Evolutionary conservation across 2,329 filamentous ascomycete genomes (phyloP).

Genomic region (Orbilia blumenaviensis): DNA sequence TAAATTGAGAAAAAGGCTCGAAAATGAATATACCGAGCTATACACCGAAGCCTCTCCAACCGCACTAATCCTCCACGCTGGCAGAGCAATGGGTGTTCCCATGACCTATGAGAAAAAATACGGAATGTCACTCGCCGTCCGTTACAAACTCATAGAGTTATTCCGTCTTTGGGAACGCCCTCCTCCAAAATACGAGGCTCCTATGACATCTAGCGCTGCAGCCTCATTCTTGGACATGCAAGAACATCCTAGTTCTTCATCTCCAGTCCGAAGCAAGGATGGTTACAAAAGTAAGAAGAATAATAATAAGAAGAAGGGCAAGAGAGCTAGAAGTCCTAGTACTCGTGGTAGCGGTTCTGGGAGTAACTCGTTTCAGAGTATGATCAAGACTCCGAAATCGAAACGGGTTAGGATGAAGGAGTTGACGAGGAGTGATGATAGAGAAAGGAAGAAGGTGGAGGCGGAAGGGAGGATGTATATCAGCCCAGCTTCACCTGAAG

Average conservation of each 20-base stretch:
- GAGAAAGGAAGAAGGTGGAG: neutral
- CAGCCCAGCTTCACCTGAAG: neutral
- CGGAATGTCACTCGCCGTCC: neutral
- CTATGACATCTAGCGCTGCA: neutral
- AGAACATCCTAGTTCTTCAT: neutral
- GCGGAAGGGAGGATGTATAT: neutral
- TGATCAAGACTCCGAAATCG: neutral
- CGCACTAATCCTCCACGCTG: constrained; percentile 3
- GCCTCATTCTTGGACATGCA: too few species aligned
- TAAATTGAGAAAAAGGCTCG: neutral
- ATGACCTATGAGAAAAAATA: neutral
- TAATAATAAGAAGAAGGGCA: neutral
- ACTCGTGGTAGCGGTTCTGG: neutral
- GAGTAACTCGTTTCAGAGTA: neutral
- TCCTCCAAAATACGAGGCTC: neutral
- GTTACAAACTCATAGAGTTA: neutral
- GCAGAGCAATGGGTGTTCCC: neutral
- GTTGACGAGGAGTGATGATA: neutral
- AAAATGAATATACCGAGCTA: neutral
- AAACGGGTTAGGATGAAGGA: neutral
- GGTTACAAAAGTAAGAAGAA: neutral
- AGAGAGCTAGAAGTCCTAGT: neutral
- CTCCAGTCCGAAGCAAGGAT: neutral
- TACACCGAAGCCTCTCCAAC: constrained; percentile 1
- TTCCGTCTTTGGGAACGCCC: neutral